Percentiles rank a stretch among this genome's conserved stretches.
Evolutionary conservation across 805 yeast species (phyloP).

Genomic region (Schizosaccharomyces octosporus): DNA sequence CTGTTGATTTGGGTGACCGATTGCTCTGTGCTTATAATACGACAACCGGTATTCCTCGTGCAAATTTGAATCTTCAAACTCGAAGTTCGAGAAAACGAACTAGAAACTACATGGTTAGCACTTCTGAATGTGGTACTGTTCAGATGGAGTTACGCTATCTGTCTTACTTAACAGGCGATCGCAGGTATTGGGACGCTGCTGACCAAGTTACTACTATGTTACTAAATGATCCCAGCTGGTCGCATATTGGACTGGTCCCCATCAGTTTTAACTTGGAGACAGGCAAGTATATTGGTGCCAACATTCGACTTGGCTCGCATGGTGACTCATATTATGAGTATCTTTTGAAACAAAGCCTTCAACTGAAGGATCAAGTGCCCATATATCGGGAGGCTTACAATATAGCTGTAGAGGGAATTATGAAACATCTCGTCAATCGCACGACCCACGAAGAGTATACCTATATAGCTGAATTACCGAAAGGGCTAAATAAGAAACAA

Average conservation of each 20-base stretch:
- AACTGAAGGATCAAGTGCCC: slow-evolving; percentile 36
- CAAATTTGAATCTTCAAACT: slow-evolving; percentile 47
- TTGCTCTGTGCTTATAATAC: slow-evolving; percentile 45
- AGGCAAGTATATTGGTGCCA: slow-evolving; percentile 37
- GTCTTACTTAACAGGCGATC: slow-evolving; percentile 56
- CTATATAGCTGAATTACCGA: slow-evolving; percentile 53
- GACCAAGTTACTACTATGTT: slow-evolving; percentile 50
- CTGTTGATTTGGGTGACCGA: slow-evolving; percentile 54
- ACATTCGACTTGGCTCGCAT: slow-evolving; percentile 65
- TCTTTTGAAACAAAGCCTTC: slow-evolving; percentile 60
- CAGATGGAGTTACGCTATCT: slow-evolving; percentile 73
- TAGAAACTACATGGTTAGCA: slow-evolving; percentile 37
- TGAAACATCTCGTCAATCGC: slow-evolving; percentile 32
- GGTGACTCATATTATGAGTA: slow-evolving; percentile 83
- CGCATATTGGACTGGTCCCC: slow-evolving; percentile 56
- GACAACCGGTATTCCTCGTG: slow-evolving; percentile 46
- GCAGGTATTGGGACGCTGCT: slow-evolving; percentile 49
- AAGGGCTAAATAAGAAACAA: slow-evolving; percentile 34
- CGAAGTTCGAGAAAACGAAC: slow-evolving; percentile 37
- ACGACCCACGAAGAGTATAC: slow-evolving; percentile 39
- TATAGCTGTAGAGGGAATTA: slow-evolving; percentile 55
- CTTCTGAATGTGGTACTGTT: slow-evolving; percentile 72
- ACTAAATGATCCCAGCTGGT: slow-evolving; percentile 23
- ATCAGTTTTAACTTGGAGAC: slow-evolving; percentile 52
- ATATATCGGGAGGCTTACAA: slow-evolving; percentile 52